These are phyloP conservation scores for Mycena rosella DNA, from an alignment of 768 basidiomycete genomes.

Conservation along the genomic window DNA sequence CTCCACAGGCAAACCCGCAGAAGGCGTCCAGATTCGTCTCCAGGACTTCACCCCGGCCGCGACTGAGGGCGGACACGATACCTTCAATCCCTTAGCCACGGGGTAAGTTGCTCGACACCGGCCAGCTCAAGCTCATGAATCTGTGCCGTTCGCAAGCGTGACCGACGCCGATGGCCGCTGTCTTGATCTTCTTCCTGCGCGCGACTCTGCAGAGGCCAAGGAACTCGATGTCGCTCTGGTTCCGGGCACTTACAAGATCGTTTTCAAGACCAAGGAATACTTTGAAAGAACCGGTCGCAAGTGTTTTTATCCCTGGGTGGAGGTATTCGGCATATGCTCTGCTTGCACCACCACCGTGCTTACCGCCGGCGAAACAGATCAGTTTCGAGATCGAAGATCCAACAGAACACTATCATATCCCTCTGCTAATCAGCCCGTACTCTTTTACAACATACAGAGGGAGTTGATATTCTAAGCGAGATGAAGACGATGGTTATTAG, in stretches of 20 bases:
- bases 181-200: conserved; percentile 74
- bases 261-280: conserved; percentile 83
- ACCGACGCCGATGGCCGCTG: conserved; percentile 91
- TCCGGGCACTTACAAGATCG: conserved; percentile 83
- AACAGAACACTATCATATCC: conserved; percentile 90
- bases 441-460: conserved; percentile 94
- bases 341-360: conserved; percentile 11
- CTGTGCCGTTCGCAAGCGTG: conserved; percentile 54
- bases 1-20: conserved; percentile 84
- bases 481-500: conserved; percentile 24
- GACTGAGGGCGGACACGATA: conserved; percentile 51
- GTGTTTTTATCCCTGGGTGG: conserved; percentile 93
- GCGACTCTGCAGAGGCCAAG: conserved; percentile 58
- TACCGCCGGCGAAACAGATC: conserved; percentile 70
- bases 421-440: conserved; percentile 91
- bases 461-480: conserved; percentile 58
- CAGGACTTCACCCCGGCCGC: conserved; percentile 53
- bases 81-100: conserved; percentile 67
- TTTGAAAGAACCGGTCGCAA: conserved; percentile 73
- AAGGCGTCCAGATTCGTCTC: conserved; percentile 74
- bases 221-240: conserved; percentile 59
- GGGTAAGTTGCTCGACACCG: conserved; percentile 61
- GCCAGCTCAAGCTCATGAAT: neutral
- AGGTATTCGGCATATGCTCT: conserved; percentile 61
- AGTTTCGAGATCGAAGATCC: conserved; percentile 80